Evolutionary conservation across 176 grass and related monocot genomes (phyloP).

Genomic region (Eleusine coracana): DNA sequence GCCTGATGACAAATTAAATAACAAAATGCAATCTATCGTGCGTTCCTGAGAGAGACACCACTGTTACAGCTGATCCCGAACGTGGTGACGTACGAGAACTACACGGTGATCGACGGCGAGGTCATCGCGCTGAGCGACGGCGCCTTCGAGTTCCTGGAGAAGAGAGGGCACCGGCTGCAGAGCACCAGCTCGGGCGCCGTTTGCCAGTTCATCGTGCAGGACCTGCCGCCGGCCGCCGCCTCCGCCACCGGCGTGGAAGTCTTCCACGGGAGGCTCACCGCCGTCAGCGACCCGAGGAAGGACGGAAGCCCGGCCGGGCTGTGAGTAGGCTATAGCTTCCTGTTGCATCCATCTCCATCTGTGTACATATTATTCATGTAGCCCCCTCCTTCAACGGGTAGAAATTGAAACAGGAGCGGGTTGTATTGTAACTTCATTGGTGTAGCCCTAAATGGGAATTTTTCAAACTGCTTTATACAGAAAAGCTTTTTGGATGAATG

Average conservation of each 20-base stretch:
- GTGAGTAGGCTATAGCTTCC: conserved; percentile 23
- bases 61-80: conserved; percentile 69
- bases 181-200: conserved; percentile 44
- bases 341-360: background rate
- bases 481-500: too few relatives aligned
- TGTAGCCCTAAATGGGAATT: too few relatives aligned
- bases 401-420: too few relatives aligned
- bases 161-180: conserved; percentile 50
- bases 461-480: too few relatives aligned
- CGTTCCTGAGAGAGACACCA: background rate
- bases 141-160: conserved; percentile 55
- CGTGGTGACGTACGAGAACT: conserved; percentile 72
- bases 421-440: too few relatives aligned
- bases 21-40: background rate
- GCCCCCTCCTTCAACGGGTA: too few relatives aligned
- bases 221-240: conserved; percentile 37
- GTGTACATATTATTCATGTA: too few relatives aligned
- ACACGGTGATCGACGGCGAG: conserved; percentile 59
- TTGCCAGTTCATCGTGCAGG: conserved; percentile 79
- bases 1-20: too few relatives aligned
- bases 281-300: conserved; percentile 90
- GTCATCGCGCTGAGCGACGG: conserved; percentile 47
- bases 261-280: conserved; percentile 70
- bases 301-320: conserved; percentile 69
- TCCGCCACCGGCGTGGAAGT: conserved; percentile 1